These are phyloP conservation scores for Phytophthora europaea DNA, from an alignment of 352 stramenopile species.

Conservation along the genomic window DNA sequence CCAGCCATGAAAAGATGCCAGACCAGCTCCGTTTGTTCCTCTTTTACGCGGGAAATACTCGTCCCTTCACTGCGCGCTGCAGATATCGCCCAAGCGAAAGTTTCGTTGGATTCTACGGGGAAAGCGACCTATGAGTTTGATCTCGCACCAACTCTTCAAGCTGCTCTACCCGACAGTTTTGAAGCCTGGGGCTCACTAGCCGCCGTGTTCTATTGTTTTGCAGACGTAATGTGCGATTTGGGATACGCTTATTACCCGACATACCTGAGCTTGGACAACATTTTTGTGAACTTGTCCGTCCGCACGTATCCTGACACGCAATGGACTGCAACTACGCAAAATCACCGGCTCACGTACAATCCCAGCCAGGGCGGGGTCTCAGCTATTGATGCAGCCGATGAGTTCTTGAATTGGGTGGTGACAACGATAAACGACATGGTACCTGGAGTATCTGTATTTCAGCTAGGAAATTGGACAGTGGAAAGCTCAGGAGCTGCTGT, in stretches of 20 bases:
- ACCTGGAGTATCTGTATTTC: neutral
- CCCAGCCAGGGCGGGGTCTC: neutral
- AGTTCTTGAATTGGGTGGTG: neutral
- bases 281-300: neutral
- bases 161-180: neutral
- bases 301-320: slow-evolving; percentile 2
- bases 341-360: neutral
- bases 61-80: neutral
- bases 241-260: neutral
- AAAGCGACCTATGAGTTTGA: neutral
- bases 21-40: neutral
- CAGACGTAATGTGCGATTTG: neutral
- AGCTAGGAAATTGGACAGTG: neutral
- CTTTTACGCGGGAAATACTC: neutral
- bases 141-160: slow-evolving; percentile 2
- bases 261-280: neutral
- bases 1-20: neutral
- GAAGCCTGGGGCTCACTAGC: neutral
- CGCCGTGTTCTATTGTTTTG: neutral
- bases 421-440: neutral
- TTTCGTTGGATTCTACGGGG: neutral
- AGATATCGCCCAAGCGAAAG: neutral
- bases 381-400: neutral
- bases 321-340: neutral
- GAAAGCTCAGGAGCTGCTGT: neutral